Conservation (phyloP, 495 filamentous ascomycete genomes). For the Rusavskia elegans region DNA sequence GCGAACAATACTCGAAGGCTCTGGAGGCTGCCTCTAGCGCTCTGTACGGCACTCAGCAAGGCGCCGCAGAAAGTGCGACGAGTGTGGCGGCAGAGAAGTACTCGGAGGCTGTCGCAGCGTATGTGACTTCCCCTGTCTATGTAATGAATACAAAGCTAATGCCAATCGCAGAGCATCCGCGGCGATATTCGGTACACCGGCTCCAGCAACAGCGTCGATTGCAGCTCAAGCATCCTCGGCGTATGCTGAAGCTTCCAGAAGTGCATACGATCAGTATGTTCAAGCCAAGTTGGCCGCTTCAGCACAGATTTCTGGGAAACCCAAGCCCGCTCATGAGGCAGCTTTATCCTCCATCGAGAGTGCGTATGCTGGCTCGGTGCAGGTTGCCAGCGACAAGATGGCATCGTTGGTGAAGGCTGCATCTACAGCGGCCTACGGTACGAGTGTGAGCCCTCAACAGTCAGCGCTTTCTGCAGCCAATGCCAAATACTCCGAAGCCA, state of each 20-base stretch:
- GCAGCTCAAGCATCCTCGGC: slow-evolving; percentile 34
- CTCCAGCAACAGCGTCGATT: slow-evolving; percentile 25
- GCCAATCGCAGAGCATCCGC: slow-evolving; percentile 32
- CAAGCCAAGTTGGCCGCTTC: slow-evolving; percentile 50
- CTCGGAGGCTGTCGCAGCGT: slow-evolving; percentile 43
- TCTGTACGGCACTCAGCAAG: slow-evolving; percentile 39
- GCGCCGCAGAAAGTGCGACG: slow-evolving; percentile 30
- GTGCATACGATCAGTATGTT: slow-evolving; percentile 46
- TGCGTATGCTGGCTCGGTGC: slow-evolving; percentile 50
- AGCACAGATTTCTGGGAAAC: slow-evolving; percentile 48
- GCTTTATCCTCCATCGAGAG: slow-evolving; percentile 51
- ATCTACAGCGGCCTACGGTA: slow-evolving; percentile 29
- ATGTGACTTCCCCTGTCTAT: slow-evolving; percentile 15
- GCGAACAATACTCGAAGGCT: slow-evolving; percentile 40
- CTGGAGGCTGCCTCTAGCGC: slow-evolving; percentile 39
- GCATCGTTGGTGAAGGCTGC: slow-evolving; percentile 30
- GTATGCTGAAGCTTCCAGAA: slow-evolving; percentile 43
- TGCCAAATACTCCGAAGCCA: slow-evolving; percentile 16
- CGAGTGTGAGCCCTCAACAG: slow-evolving; percentile 17
- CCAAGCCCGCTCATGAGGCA: slow-evolving; percentile 42
- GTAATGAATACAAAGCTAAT: slow-evolving; percentile 7
- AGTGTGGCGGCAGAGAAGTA: slow-evolving; percentile 41
- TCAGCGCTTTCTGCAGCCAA: slow-evolving; percentile 20
- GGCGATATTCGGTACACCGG: slow-evolving; percentile 45
- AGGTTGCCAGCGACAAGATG: slow-evolving; percentile 41